phyloP scores from a whole-genome alignment of 805 yeast genomes.

The Grigorovia yakushimaensis region DNA sequence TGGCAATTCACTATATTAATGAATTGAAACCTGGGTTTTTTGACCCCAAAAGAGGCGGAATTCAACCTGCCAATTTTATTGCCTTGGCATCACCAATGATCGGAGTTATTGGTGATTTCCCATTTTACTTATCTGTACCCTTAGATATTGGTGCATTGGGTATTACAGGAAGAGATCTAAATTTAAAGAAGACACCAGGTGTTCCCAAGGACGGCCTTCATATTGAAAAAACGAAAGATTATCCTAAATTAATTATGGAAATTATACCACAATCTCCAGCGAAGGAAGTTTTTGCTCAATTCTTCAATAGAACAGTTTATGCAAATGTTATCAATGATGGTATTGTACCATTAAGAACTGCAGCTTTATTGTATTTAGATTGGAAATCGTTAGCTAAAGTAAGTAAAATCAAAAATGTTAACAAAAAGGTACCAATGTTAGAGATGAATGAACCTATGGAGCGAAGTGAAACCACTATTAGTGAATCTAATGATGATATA shows the following conservation, averaged over 20 bases:
- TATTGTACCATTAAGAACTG: constrained; percentile 86
- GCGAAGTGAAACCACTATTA: neutral
- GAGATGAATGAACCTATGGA: constrained; percentile 1
- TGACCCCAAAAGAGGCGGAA: constrained; percentile 21
- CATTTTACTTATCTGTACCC: constrained; percentile 73
- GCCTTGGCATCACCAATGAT: constrained; percentile 81
- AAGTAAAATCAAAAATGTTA: constrained; percentile 24
- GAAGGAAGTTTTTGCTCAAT: constrained; percentile 48
- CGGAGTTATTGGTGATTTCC: constrained; percentile 83
- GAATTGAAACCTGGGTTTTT: constrained; percentile 61
- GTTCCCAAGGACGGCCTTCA: constrained; percentile 22
- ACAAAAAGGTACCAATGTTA: constrained; percentile 1
- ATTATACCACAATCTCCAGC: constrained; percentile 64
- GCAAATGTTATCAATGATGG: constrained; percentile 93
- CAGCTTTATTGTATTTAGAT: constrained; percentile 76
- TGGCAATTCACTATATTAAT: constrained; percentile 72
- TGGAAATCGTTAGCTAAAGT: constrained; percentile 64
- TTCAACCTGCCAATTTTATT: constrained; percentile 70
- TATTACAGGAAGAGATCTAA: constrained; percentile 82
- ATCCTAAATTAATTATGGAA: constrained; percentile 51
- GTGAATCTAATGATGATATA: constrained; percentile 1
- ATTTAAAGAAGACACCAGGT: constrained; percentile 40
- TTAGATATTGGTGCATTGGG: constrained; percentile 87
- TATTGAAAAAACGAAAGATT: constrained; percentile 6
- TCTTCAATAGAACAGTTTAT: constrained; percentile 67